These are phyloP conservation scores for Fusarium papillatum DNA, from an alignment of 2,329 filamentous ascomycete genomes.

Conservation along the genomic window DNA sequence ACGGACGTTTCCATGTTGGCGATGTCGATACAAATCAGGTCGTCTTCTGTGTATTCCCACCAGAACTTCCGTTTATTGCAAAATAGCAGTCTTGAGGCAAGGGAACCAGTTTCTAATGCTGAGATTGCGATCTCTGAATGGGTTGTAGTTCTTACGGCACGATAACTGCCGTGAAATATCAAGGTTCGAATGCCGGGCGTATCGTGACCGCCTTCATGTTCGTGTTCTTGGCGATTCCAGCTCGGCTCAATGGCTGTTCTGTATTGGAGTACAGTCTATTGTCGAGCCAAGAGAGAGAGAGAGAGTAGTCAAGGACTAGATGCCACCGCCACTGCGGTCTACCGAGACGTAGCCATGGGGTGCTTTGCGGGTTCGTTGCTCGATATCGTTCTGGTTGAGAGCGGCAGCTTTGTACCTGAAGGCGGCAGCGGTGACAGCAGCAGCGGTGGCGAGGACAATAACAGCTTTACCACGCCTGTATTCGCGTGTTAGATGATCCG, in stretches of 20 bases:
- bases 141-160: not conserved
- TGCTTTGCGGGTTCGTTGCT: conserved; percentile 52
- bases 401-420: conserved; percentile 52
- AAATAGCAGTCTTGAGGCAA: not conserved
- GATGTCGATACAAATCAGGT: not conserved
- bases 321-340: conserved; percentile 64
- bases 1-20: not conserved
- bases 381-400: conserved; percentile 57
- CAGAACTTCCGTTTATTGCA: not conserved
- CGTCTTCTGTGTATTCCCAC: not conserved
- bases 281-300: not conserved
- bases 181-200: not conserved
- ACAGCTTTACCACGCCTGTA: conserved; percentile 55
- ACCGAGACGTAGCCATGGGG: conserved; percentile 63
- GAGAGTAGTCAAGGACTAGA: conserved; percentile 42
- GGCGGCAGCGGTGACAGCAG: conserved; percentile 44
- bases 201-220: not conserved
- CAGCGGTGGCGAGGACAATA: conserved; percentile 49
- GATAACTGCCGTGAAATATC: not conserved
- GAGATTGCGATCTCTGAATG: not conserved
- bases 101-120: not conserved
- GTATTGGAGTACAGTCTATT: not conserved
- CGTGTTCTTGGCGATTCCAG: not conserved
- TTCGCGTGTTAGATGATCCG: not conserved
- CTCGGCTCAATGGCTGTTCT: not conserved